phyloP scores from a whole-genome alignment of 768 basidiomycete genomes.

The Xerocomellus amylosporus region DNA sequence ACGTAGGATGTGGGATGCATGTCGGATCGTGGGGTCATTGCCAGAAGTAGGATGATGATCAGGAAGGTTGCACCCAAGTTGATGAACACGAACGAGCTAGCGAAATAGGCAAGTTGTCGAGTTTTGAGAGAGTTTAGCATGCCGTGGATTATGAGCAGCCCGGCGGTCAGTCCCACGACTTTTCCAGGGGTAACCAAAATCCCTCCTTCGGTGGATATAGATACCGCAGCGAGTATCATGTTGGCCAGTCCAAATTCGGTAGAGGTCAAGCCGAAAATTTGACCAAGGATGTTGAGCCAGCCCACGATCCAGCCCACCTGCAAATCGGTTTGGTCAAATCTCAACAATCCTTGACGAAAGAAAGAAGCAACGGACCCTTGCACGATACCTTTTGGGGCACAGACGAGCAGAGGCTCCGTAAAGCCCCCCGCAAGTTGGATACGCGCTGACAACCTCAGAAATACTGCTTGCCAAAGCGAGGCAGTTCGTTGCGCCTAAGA shows the following conservation, averaged over 20 bases:
- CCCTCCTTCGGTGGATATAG: constrained; percentile 27
- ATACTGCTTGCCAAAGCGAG: constrained; percentile 31
- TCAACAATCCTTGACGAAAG: neutral
- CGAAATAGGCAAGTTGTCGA: constrained; percentile 34
- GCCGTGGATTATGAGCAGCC: constrained; percentile 41
- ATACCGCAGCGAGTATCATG: constrained; percentile 32
- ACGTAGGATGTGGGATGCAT: constrained; percentile 60
- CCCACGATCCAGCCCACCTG: constrained; percentile 31
- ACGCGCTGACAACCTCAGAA: constrained; percentile 32
- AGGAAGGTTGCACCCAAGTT: constrained; percentile 43
- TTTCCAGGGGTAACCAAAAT: constrained; percentile 38
- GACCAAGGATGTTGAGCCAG: constrained; percentile 34
- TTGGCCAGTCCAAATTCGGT: constrained; percentile 38
- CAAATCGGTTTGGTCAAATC: neutral
- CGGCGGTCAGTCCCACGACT: constrained; percentile 41
- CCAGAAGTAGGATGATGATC: constrained; percentile 43
- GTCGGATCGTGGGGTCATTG: constrained; percentile 43
- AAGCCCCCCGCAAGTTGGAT: constrained; percentile 30
- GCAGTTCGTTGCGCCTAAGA: constrained; percentile 29
- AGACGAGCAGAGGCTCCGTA: constrained; percentile 82
- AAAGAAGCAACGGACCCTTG: constrained; percentile 43
- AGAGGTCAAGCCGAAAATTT: constrained; percentile 31
- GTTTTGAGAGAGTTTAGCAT: constrained; percentile 44
- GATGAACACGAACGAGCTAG: constrained; percentile 41
- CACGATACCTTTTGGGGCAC: constrained; percentile 60